Evolutionary conservation across 176 grass and related monocot species (phyloP).

Genomic region (Saccharum spontaneum): DNA sequence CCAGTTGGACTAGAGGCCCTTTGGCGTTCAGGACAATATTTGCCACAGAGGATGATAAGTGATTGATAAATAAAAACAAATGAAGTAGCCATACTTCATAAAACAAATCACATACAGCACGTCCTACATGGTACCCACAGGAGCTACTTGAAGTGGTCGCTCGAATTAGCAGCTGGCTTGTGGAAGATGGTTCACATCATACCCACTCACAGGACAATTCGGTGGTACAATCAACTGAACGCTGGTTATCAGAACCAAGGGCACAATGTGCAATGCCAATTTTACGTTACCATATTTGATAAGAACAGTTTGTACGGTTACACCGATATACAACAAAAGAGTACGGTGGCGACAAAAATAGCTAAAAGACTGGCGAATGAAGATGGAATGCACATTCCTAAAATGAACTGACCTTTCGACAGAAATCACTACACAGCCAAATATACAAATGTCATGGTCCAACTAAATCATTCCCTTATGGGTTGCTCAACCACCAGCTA

Average conservation of each 20-base stretch:
- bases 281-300: constrained; percentile 17
- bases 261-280: background rate
- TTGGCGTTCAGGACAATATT: too few species aligned
- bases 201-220: background rate
- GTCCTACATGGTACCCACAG: background rate
- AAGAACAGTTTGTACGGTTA: background rate
- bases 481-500: background rate
- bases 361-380: background rate
- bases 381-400: background rate
- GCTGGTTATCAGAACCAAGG: background rate
- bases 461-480: background rate
- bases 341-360: background rate
- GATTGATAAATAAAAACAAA: background rate
- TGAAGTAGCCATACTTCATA: background rate
- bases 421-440: background rate
- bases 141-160: background rate
- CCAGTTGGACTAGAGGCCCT: too few species aligned
- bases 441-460: constrained; percentile 13
- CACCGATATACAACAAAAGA: background rate
- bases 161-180: background rate
- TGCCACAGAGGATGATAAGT: background rate
- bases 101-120: constrained; percentile 11
- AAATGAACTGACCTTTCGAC: background rate
- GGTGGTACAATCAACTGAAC: constrained; percentile 21
- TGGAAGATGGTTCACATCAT: background rate